Evolutionary conservation across 306 rosid species (phyloP), one percentile per base, ranked within the genome.

Genomic region (Argentina anserina): DNA sequence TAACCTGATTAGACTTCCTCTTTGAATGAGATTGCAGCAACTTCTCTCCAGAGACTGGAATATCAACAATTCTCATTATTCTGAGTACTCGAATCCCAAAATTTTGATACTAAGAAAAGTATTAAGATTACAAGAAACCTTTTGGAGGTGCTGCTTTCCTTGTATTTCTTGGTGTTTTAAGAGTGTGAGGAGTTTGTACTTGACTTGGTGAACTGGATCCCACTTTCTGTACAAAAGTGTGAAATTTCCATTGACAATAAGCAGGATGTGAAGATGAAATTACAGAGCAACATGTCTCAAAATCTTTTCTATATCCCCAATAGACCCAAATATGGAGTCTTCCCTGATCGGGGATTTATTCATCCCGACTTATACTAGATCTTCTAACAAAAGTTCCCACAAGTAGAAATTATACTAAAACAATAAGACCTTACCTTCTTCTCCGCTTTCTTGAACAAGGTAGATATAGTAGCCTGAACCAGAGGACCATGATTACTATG

Each of bases 401-500:
- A 13, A 34, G 29, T 70, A 53, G 23, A 2, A 14, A 36, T 36
- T 0, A 63, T 20, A 14, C 0, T 33, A 36, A 26, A 72, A 77
- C 62, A 63, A 37, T 31, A 78, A 69, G 72, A 46, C 52, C 65
- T 63, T 75, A 91, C 98, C 87, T 89, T 89, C 73, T 84, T 91
- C 79, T 86, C 97, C 72, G 73, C 94, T 85, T 87, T 91, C 84
- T 90, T 85, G 88, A 93, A 93, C 84, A 91, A 82, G 50, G 93
- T 81, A 74, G 88, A 87, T 71, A 90, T 80, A 37, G 98, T 89
- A 74, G 97, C 73, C 79, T 93, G 94, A 75, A 93, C 88, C 31
- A 90, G 89, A 36, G 91, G 78, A 67, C 89, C 84, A 41, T 42
- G 79, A 68, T 46, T 76, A 52, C 69, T 55, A 56, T 67, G 50